Conservation (phyloP, 78 protist species). For the Dictyostelium intermedium region DNA sequence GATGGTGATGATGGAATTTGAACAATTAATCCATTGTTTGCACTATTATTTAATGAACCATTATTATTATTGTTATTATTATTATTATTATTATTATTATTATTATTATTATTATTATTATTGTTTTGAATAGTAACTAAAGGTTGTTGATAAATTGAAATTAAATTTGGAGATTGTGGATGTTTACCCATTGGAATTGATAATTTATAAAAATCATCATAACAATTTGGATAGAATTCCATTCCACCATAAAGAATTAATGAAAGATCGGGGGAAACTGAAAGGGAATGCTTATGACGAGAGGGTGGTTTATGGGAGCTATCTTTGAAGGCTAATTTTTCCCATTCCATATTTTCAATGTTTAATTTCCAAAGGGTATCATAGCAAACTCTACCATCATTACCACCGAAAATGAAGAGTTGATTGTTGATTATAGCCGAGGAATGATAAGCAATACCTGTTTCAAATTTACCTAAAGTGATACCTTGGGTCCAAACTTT, state of each 20-base stretch:
- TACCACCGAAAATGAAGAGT: slow-evolving; percentile 73
- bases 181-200: not conserved
- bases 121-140: not conserved
- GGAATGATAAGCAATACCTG: slow-evolving; percentile 25
- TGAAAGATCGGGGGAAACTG: slow-evolving; percentile 12
- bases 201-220: slow-evolving; percentile 41
- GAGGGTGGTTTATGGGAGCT: not conserved
- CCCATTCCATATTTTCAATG: slow-evolving; percentile 68
- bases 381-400: slow-evolving; percentile 45
- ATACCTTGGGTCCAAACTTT: slow-evolving; percentile 66
- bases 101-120: not conserved
- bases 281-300: slow-evolving; percentile 49
- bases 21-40: not conserved
- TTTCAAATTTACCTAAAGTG: slow-evolving; percentile 22
- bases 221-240: slow-evolving; percentile 29
- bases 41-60: not conserved
- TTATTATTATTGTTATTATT: not conserved
- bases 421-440: slow-evolving; percentile 32
- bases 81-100: slow-evolving; percentile 1
- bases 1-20: slow-evolving; percentile 7
- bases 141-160: slow-evolving; percentile 33
- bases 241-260: slow-evolving; percentile 50
- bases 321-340: not conserved
- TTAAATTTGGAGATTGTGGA: not conserved
- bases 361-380: slow-evolving; percentile 58